phyloP scores from a whole-genome alignment of 495 filamentous ascomycete genomes.

The Penicillium psychrofluorescens region DNA sequence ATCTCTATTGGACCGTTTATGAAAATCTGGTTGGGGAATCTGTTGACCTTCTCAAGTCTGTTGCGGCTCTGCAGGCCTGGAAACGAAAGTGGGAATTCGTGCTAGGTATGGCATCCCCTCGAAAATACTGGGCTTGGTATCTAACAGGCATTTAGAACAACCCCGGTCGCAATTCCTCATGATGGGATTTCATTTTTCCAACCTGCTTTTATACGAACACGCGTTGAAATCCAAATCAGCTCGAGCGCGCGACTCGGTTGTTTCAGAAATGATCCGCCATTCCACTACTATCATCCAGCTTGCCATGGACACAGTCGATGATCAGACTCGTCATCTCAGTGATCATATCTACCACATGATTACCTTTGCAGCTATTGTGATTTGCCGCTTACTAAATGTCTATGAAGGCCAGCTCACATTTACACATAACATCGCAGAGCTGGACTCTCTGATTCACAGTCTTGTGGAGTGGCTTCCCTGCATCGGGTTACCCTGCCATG shows the following conservation, averaged over 20 bases:
- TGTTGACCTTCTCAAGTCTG: slow-evolving; percentile 25
- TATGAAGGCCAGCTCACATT: slow-evolving; percentile 26
- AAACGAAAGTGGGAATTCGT: slow-evolving; percentile 32
- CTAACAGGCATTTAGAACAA: slow-evolving; percentile 21
- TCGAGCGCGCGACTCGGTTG: slow-evolving; percentile 25
- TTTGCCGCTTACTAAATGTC: slow-evolving; percentile 29
- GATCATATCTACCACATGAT: slow-evolving; percentile 47
- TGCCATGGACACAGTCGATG: slow-evolving; percentile 40
- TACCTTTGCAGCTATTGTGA: slow-evolving; percentile 36
- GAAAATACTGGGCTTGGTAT: not conserved
- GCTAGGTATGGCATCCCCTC: slow-evolving; percentile 18
- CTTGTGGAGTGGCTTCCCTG: slow-evolving; percentile 35
- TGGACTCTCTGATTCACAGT: slow-evolving; percentile 24
- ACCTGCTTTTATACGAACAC: slow-evolving; percentile 35
- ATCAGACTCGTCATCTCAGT: slow-evolving; percentile 36
- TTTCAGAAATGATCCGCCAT: slow-evolving; percentile 36
- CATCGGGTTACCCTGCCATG: slow-evolving; percentile 38
- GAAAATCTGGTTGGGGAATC: slow-evolving; percentile 13
- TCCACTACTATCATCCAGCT: slow-evolving; percentile 33
- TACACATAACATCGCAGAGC: slow-evolving; percentile 18
- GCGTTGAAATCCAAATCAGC: slow-evolving; percentile 29
- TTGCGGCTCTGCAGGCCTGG: slow-evolving; percentile 30
- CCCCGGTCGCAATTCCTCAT: slow-evolving; percentile 40
- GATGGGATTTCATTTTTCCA: slow-evolving; percentile 42
- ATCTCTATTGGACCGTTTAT: slow-evolving; percentile 41